phyloP scores from a whole-genome alignment of 2,329 filamentous ascomycete species.

The Colletotrichum spaethianum region DNA sequence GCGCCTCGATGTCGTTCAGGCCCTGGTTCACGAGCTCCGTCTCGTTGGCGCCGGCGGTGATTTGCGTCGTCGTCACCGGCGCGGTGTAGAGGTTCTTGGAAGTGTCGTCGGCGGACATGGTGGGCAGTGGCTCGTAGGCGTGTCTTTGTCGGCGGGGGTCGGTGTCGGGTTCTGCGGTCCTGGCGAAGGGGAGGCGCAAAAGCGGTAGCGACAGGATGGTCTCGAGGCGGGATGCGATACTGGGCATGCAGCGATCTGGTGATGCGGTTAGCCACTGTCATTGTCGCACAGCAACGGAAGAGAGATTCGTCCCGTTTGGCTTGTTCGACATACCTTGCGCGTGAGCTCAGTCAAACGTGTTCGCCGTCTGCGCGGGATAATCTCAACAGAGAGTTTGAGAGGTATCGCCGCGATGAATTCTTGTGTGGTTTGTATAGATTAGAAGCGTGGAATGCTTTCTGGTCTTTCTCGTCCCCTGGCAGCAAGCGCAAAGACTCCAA shows the following conservation, averaged over 20 bases:
- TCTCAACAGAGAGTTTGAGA: background rate
- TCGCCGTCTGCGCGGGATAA: background rate
- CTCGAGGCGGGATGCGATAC: constrained; percentile 20
- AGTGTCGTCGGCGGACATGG: constrained; percentile 32
- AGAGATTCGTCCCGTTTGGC: background rate
- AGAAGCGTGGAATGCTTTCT: constrained; percentile 37
- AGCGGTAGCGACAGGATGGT: constrained; percentile 38
- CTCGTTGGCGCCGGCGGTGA: constrained; percentile 43
- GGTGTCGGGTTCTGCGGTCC: constrained; percentile 41
- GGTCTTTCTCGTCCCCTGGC: constrained; percentile 71
- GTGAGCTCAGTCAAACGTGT: constrained; percentile 6
- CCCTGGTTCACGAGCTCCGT: constrained; percentile 63
- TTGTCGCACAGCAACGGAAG: background rate
- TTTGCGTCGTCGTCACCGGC: constrained; percentile 42
- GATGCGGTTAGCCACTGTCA: constrained; percentile 17
- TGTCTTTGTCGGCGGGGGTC: constrained; percentile 30
- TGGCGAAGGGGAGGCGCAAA: constrained; percentile 44
- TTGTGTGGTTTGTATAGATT: constrained; percentile 11
- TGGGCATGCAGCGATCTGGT: constrained; percentile 36
- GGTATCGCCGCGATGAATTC: background rate
- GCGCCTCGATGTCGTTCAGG: constrained; percentile 68
- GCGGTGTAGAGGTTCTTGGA: constrained; percentile 20
- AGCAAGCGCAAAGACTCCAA: constrained; percentile 79
- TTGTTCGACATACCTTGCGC: constrained; percentile 19
- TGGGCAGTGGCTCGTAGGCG: constrained; percentile 29